These are phyloP conservation scores for Alternaria triticimaculans DNA, from an alignment of 2,329 filamentous ascomycete species.

Conservation along the genomic window DNA sequence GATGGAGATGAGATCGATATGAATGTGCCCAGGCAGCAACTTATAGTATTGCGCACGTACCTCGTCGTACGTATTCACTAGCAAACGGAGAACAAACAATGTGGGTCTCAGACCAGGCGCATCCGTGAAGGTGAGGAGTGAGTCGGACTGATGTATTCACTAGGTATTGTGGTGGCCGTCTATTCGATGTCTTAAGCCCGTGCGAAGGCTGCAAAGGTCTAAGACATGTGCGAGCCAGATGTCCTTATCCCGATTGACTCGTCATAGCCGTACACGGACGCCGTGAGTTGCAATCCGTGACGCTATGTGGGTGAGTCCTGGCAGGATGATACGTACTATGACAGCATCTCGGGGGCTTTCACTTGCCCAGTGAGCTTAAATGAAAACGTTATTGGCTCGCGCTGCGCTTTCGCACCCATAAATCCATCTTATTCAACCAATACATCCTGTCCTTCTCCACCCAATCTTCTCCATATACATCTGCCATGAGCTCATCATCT, in stretches of 20 bases:
- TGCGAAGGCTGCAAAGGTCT: not conserved
- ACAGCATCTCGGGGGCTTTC: no score
- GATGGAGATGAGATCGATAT: not conserved
- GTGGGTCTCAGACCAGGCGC: not conserved
- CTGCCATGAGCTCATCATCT: not conserved
- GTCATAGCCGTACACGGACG: no score
- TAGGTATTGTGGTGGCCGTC: not conserved
- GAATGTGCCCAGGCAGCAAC: not conserved
- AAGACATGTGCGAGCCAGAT: not conserved
- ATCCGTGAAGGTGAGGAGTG: not conserved
- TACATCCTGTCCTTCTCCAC: not conserved
- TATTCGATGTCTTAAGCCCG: not conserved
- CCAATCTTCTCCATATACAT: not conserved
- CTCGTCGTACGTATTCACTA: not conserved
- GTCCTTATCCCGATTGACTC: fast-evolving
- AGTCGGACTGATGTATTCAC: not conserved
- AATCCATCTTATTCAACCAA: not conserved
- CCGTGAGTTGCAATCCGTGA: no score
- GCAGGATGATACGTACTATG: no score
- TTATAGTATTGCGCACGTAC: not conserved
- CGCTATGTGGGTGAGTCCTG: no score
- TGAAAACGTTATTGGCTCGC: no score
- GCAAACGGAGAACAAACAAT: not conserved
- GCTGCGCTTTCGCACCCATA: conserved; percentile 2
- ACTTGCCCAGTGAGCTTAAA: no score